phyloP scores from a whole-genome alignment of 2,329 filamentous ascomycete genomes.

The Verticillium zaregamsianum region DNA sequence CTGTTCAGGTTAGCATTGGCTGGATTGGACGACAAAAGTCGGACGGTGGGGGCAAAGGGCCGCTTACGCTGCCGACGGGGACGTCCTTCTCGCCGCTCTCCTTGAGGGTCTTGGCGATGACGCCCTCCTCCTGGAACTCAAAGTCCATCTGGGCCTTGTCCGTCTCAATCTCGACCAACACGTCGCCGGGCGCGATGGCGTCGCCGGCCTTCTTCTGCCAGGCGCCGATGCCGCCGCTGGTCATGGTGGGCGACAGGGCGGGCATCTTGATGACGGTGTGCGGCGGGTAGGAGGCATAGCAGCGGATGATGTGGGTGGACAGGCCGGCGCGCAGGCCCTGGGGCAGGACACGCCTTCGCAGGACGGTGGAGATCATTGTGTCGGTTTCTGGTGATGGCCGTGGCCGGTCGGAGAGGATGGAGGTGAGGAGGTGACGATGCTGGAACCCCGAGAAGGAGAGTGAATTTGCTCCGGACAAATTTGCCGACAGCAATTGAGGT shows the following conservation, averaged over 20 bases:
- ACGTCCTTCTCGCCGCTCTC: slow-evolving; percentile 93
- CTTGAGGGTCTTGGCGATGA: slow-evolving; percentile 90
- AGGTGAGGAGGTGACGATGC: slow-evolving; percentile 3
- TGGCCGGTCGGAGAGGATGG: slow-evolving; percentile 8
- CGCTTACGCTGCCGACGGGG: slow-evolving; percentile 85
- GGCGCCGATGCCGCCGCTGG: slow-evolving; percentile 86
- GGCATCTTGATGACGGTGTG: slow-evolving; percentile 98
- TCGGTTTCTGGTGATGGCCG: neutral
- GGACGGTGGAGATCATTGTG: slow-evolving; percentile 59
- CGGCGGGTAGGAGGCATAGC: slow-evolving; percentile 81
- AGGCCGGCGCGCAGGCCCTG: slow-evolving; percentile 46
- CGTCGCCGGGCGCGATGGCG: slow-evolving; percentile 81
- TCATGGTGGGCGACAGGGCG: slow-evolving; percentile 96
- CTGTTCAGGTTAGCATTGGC: slow-evolving; percentile 40
- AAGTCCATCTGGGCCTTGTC: slow-evolving; percentile 99
- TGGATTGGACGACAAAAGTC: neutral
- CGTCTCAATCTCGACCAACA: slow-evolving; percentile 97
- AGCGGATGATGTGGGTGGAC: slow-evolving; percentile 54
- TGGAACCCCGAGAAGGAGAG: neutral
- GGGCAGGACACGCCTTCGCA: slow-evolving; percentile 59
- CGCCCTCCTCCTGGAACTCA: slow-evolving; percentile 97
- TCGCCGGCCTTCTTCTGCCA: slow-evolving; percentile 99
- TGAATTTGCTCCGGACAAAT: neutral
- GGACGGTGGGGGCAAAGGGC: slow-evolving; percentile 5
- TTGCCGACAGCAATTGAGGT: slow-evolving; percentile 8